phyloP scores from a whole-genome alignment of 2,329 filamentous ascomycete species.

The Chrysosporium queenslandicum region DNA sequence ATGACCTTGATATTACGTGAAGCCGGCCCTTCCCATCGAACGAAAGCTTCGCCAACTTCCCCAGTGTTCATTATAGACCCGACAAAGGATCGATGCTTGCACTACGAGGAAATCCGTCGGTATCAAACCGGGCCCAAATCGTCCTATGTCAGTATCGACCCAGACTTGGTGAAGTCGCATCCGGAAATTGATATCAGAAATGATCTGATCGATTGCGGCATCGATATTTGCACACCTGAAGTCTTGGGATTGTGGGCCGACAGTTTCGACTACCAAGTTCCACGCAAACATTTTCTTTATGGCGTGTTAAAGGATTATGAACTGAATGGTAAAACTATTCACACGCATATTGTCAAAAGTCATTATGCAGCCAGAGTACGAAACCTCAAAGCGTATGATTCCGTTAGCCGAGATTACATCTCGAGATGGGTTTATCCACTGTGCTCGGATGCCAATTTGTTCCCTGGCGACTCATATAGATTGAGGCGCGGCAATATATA shows the following conservation, averaged over 20 bases:
- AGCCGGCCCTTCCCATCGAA: slow-evolving; percentile 63
- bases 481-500: slow-evolving; percentile 61
- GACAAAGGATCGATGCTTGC: slow-evolving; percentile 67
- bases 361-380: slow-evolving; percentile 79
- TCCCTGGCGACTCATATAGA: slow-evolving; percentile 66
- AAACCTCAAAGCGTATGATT: slow-evolving; percentile 81
- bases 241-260: slow-evolving; percentile 93
- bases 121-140: slow-evolving; percentile 43
- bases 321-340: slow-evolving; percentile 92
- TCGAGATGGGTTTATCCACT: slow-evolving; percentile 80
- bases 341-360: slow-evolving; percentile 72
- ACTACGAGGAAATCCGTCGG: slow-evolving; percentile 85
- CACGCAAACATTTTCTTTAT: slow-evolving; percentile 77
- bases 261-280: slow-evolving; percentile 91
- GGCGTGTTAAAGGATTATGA: slow-evolving; percentile 95
- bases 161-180: slow-evolving; percentile 63
- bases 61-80: slow-evolving; percentile 83
- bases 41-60: slow-evolving; percentile 62
- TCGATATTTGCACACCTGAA: slow-evolving; percentile 96
- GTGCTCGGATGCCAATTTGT: slow-evolving; percentile 77
- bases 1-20: slow-evolving; percentile 92
- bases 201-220: slow-evolving; percentile 85
- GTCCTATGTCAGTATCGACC: slow-evolving; percentile 57
- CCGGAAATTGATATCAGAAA: slow-evolving; percentile 71
- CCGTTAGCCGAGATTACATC: slow-evolving; percentile 77